Conservation (phyloP, 106 monocot species). For the Xerophyta viscosa region DNA sequence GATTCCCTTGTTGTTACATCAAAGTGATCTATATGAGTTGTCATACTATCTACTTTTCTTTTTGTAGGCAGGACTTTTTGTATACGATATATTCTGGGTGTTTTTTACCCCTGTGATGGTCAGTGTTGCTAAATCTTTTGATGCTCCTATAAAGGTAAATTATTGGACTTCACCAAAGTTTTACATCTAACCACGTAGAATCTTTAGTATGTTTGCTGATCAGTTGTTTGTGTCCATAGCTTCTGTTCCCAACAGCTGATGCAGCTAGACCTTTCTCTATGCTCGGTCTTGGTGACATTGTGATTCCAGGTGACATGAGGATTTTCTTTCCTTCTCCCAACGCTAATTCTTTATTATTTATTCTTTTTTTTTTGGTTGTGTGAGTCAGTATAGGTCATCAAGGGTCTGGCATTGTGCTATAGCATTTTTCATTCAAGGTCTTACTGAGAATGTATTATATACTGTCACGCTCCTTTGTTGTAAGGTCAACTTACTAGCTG, state of each 20-base stretch:
- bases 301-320: conserved; percentile 85
- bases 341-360: background rate
- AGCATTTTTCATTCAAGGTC: no score
- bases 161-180: background rate
- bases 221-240: conserved; percentile 23
- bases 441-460: no score
- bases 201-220: background rate
- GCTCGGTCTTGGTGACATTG: conserved; percentile 99
- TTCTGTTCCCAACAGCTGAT: conserved; percentile 86
- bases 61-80: conserved; percentile 65
- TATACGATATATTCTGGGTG: conserved; percentile 82
- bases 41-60: background rate
- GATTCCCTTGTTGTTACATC: background rate
- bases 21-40: background rate
- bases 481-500: no score
- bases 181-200: background rate
- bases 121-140: conserved; percentile 81
- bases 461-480: no score
- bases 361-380: background rate
- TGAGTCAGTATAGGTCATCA: no score
- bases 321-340: background rate
- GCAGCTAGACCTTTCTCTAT: conserved; percentile 80
- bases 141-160: conserved; percentile 95
- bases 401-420: no score
- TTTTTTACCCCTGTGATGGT: conserved; percentile 89